Evolutionary conservation across 2,329 filamentous ascomycete genomes (phyloP), one percentile per base, ranked within the genome.

Genomic region (Fusarium equiseti): DNA sequence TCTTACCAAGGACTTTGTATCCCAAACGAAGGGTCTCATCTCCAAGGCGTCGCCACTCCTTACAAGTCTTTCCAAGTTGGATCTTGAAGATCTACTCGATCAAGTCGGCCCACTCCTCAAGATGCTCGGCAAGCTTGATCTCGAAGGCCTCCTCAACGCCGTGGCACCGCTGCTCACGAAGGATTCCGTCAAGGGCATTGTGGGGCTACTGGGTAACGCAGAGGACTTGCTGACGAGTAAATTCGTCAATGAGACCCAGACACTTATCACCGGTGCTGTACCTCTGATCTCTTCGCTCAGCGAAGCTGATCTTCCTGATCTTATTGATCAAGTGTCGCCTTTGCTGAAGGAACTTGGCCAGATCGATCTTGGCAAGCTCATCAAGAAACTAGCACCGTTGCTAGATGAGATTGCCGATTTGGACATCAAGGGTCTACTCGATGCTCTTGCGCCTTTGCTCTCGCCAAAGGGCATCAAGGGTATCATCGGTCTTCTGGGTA

Each of bases 21-120:
- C 69, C 0, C 69, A 77, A 20, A 74, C 73, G 4, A 73, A 77
- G 56, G 62, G 59, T 6, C 70, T 79, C 6, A 75, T 79, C 35
- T 70, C 70, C 1, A 69, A 70, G 31, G 77, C 78, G 61, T 63
- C 54, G 54, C 81, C 81, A 2, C 64, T 83, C 0, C 74, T 83
- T 8, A 66, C 71, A 3, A 76, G 73, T 5, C 67, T 82, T 3
- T 75, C 75, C 48, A 77, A 79, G 52, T 67, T 79, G 8, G 77
- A 83, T 29, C 71, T 82, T 0, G 64, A 76, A 49, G 75, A 74
- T 3, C 60, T 82, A 1, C 52, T 82, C 2, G 72, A 78, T 2
- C 76, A 80, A 8, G 63, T 81, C 7, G 71, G 73, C 12, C 81
- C 82, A 15, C 68, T 83, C 4, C 64, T 83, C 18, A 80, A 74